Conservation (phyloP, 2,329 filamentous ascomycete species). For the Trichoderma aggressivum region DNA sequence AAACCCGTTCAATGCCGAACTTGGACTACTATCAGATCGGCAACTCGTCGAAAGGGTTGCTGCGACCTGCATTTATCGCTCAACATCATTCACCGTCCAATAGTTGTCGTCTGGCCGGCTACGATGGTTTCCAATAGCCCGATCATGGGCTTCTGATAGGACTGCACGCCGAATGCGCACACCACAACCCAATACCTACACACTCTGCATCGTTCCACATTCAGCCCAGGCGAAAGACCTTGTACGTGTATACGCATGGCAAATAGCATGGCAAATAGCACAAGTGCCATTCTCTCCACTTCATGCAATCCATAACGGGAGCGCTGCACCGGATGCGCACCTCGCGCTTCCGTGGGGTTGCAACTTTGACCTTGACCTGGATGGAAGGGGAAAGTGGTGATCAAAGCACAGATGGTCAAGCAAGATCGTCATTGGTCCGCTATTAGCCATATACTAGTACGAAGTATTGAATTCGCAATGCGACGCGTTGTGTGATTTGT, state of each 20-base stretch:
- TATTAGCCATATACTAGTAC: neutral
- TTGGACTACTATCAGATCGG: neutral
- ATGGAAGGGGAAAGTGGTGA: neutral
- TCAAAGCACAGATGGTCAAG: neutral
- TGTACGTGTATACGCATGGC: neutral
- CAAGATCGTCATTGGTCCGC: neutral
- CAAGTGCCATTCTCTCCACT: neutral
- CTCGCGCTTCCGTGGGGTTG: slow-evolving; percentile 11
- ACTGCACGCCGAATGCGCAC: neutral
- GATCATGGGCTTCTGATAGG: neutral
- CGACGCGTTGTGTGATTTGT: neutral
- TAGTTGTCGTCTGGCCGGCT: neutral
- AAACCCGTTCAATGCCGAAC: neutral
- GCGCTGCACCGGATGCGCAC: slow-evolving; percentile 13
- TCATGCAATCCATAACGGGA: neutral
- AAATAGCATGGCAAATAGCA: neutral
- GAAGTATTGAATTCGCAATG: neutral
- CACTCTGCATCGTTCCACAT: too few species aligned
- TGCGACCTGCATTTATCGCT: neutral
- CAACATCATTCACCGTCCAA: neutral
- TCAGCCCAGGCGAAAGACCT: neutral
- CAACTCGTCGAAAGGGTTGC: neutral
- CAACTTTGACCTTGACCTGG: neutral
- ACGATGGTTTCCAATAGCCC: neutral
- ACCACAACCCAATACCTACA: too few species aligned